Evolutionary conservation across 257 asterid species (phyloP).

Genomic region (Misopates orontium): DNA sequence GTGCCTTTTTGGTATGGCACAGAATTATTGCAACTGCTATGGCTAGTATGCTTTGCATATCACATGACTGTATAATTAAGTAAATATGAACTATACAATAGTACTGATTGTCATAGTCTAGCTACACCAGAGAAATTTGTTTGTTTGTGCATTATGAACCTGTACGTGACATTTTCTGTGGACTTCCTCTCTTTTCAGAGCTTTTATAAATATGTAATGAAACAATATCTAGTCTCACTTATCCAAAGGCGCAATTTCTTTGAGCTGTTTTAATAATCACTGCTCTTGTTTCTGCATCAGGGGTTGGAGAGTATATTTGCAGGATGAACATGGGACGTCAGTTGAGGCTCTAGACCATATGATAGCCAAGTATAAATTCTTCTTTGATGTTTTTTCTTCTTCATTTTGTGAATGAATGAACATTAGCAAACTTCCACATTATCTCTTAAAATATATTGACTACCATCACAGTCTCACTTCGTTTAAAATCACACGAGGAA

Average conservation of each 20-base stretch:
- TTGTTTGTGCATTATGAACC: neutral
- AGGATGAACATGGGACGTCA: slow-evolving; percentile 90
- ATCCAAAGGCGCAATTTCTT: neutral
- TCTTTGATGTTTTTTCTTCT: neutral
- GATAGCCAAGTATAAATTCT: slow-evolving; percentile 54
- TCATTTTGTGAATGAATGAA: neutral
- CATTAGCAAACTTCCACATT: neutral
- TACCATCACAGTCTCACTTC: too few species aligned
- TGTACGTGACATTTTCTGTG: neutral
- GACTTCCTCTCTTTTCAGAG: neutral
- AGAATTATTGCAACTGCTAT: too few species aligned
- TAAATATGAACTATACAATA: too few species aligned
- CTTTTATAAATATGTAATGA: neutral
- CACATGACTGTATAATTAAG: too few species aligned
- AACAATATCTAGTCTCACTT: neutral
- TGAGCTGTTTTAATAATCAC: neutral
- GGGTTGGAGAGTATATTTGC: slow-evolving; percentile 96
- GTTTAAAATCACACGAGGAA: too few species aligned
- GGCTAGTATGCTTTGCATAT: too few species aligned
- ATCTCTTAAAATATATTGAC: too few species aligned
- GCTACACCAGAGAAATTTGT: neutral
- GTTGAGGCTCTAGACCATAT: slow-evolving; percentile 68
- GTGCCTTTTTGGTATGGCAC: too few species aligned
- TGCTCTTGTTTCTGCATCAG: slow-evolving; percentile 37
- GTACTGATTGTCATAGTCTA: too few species aligned